Evolutionary conservation across 768 basidiomycete species (phyloP).

Genomic region (Lactifluus rugatus): DNA sequence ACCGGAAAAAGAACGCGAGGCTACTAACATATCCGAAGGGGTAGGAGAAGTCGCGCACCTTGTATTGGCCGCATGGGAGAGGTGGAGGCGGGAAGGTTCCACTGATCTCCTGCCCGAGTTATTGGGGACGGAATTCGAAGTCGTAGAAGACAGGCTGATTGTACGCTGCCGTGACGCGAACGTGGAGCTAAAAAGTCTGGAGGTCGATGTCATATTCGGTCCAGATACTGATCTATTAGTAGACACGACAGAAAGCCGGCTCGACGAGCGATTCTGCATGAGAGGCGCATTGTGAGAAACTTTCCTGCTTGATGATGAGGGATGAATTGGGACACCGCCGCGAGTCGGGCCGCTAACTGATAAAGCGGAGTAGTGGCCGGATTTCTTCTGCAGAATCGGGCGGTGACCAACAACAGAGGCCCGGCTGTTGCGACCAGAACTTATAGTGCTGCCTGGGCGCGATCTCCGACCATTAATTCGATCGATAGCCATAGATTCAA

Average conservation of each 20-base stretch:
- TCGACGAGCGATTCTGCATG: slow-evolving; percentile 41
- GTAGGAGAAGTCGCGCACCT: slow-evolving; percentile 48
- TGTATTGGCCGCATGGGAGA: slow-evolving; percentile 33
- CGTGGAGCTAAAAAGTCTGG: slow-evolving; percentile 48
- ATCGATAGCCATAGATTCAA: slow-evolving; percentile 74
- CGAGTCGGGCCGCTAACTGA: slow-evolving; percentile 28
- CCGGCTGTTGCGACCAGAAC: slow-evolving; percentile 53
- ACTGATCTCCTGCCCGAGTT: slow-evolving; percentile 26
- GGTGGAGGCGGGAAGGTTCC: slow-evolving; percentile 25
- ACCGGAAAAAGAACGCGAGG: slow-evolving; percentile 42
- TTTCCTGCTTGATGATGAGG: slow-evolving; percentile 37
- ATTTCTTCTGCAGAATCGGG: slow-evolving; percentile 25
- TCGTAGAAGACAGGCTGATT: slow-evolving; percentile 45
- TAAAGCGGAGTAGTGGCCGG: slow-evolving; percentile 32
- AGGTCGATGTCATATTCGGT: slow-evolving; percentile 34
- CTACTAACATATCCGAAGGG: slow-evolving; percentile 47
- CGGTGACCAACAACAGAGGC: slow-evolving; percentile 30
- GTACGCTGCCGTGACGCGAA: slow-evolving; percentile 82
- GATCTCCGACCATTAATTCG: slow-evolving; percentile 51
- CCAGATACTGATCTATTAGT: slow-evolving; percentile 62
- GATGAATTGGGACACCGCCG: slow-evolving; percentile 32
- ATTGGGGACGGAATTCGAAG: slow-evolving; percentile 30
- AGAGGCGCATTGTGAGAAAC: slow-evolving; percentile 33
- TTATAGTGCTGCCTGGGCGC: slow-evolving; percentile 53
- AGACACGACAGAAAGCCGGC: slow-evolving; percentile 47